phyloP scores from a whole-genome alignment of 164 flowering plant genomes.

The Nelumbo lutea region DNA sequence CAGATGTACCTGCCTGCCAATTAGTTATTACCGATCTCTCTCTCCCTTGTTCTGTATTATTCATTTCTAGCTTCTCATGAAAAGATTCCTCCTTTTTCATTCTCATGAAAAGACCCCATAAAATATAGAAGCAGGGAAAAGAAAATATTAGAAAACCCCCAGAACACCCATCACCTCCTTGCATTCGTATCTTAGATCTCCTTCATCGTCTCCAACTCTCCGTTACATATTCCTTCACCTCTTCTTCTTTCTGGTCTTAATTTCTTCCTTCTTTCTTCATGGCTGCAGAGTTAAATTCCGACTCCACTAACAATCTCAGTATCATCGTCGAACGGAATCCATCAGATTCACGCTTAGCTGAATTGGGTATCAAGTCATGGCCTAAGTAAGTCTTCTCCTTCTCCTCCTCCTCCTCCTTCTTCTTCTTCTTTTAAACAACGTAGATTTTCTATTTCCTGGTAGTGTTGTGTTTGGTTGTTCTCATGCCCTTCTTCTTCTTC shows the following conservation, averaged over 20 bases:
- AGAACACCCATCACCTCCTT: slow-evolving; percentile 6
- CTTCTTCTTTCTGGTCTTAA: background rate
- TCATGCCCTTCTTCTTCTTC: background rate
- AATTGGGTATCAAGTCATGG: slow-evolving; percentile 79
- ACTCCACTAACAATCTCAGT: slow-evolving; percentile 24
- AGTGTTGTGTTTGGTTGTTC: background rate
- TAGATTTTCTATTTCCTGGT: too few relatives aligned
- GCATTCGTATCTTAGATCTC: background rate
- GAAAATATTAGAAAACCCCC: background rate
- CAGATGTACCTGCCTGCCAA: too few relatives aligned
- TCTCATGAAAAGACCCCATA: background rate
- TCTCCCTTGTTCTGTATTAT: background rate
- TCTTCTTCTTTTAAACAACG: background rate
- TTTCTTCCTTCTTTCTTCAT: background rate
- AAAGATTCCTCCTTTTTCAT: slow-evolving; percentile 3
- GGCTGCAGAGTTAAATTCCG: slow-evolving; percentile 7
- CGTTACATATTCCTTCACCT: background rate
- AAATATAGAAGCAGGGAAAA: background rate
- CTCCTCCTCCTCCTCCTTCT: background rate
- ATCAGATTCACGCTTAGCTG: slow-evolving; percentile 44
- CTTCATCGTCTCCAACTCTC: background rate
- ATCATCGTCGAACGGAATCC: slow-evolving; percentile 67
- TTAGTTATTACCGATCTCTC: too few relatives aligned
- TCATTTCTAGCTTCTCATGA: background rate
- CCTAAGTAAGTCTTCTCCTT: slow-evolving; percentile 61